Conservation (phyloP, 306 rosid species). For the Medicago ruthenica region DNA sequence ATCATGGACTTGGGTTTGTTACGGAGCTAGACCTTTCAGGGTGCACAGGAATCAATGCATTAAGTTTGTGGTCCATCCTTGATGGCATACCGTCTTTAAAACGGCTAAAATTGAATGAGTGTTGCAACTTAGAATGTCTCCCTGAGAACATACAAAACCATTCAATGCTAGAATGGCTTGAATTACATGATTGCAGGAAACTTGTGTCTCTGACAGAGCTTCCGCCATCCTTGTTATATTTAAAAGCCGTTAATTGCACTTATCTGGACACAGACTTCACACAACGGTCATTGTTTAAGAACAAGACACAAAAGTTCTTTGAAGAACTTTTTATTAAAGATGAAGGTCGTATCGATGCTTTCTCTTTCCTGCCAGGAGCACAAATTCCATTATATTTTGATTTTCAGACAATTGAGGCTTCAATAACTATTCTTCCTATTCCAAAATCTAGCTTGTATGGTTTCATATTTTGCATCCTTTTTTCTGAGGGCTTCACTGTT, state of each 20-base stretch:
- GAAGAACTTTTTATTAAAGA: no score
- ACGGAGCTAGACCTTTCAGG: background rate
- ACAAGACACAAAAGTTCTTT: background rate
- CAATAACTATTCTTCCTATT: constrained; percentile 23
- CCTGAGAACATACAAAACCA: background rate
- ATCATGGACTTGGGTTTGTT: background rate
- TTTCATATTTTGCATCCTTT: constrained; percentile 26
- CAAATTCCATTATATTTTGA: background rate
- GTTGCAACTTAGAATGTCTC: background rate
- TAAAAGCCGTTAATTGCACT: background rate
- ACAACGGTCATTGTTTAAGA: background rate
- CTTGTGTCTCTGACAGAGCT: background rate
- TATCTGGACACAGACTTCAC: background rate
- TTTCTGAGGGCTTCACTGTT: background rate
- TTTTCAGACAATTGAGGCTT: background rate
- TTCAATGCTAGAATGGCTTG: background rate
- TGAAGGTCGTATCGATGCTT: no score
- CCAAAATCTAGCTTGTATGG: background rate
- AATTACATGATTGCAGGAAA: background rate
- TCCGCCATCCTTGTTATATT: background rate
- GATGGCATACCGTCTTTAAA: background rate
- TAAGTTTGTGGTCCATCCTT: background rate
- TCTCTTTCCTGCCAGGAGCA: background rate
- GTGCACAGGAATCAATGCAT: background rate
- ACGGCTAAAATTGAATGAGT: background rate